phyloP scores from a whole-genome alignment of 768 basidiomycete species.

The Panaeolus papilionaceus region DNA sequence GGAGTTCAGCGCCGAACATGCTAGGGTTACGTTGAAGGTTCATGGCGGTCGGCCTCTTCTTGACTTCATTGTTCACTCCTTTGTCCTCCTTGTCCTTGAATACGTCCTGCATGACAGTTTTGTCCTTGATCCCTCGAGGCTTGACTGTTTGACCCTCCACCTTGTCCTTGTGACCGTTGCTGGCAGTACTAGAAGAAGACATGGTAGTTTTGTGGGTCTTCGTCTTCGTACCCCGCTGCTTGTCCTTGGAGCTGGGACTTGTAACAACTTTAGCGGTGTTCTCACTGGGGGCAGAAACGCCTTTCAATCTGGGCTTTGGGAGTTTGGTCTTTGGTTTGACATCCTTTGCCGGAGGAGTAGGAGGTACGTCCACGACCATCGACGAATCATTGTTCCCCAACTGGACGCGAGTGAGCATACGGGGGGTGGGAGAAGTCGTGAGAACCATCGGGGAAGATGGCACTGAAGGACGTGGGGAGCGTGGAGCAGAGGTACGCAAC shows the following conservation, averaged over 20 bases:
- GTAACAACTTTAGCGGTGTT: constrained; percentile 31
- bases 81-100: constrained; percentile 23
- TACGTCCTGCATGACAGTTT: neutral
- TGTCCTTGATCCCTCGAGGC: constrained; percentile 9
- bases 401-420: neutral
- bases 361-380: constrained; percentile 11
- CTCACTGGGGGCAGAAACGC: constrained; percentile 16
- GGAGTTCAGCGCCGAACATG: constrained; percentile 72
- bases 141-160: constrained; percentile 21
- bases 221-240: constrained; percentile 22
- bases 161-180: constrained; percentile 10
- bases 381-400: constrained; percentile 3
- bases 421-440: constrained; percentile 18
- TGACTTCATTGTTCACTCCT: constrained; percentile 1
- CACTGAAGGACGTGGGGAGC: constrained; percentile 26
- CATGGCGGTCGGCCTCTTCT: constrained; percentile 43
- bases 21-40: constrained; percentile 66
- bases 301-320: constrained; percentile 22
- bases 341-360: constrained; percentile 21
- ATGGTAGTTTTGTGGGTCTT: constrained; percentile 1
- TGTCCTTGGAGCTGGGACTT: constrained; percentile 30
- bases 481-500: constrained; percentile 38
- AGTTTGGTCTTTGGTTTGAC: constrained; percentile 10
- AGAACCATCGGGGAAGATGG: constrained; percentile 21
- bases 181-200: constrained; percentile 12